Conservation (phyloP, 768 basidiomycete species). For the Boletus rubescentipes region DNA sequence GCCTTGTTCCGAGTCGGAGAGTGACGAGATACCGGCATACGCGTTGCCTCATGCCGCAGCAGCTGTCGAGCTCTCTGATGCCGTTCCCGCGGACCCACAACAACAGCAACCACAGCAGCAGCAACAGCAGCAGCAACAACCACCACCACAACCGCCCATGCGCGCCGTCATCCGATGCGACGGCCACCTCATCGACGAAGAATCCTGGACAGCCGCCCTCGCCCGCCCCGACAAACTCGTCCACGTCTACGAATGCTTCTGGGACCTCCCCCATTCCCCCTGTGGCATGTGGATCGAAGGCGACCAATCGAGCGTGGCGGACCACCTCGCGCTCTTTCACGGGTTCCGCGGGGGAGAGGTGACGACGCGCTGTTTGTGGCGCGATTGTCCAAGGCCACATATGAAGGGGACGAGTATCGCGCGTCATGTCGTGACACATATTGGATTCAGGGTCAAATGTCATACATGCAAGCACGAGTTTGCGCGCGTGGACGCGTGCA, state of each 20-base stretch:
- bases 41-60: conserved; percentile 20
- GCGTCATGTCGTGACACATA: conserved; percentile 33
- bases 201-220: conserved; percentile 25
- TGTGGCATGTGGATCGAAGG: conserved; percentile 37
- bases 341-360: conserved; percentile 32
- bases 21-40: conserved; percentile 16
- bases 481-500: conserved; percentile 34
- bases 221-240: conserved; percentile 22
- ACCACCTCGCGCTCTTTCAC: conserved; percentile 33
- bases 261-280: conserved; percentile 24
- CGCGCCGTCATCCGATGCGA: conserved; percentile 28
- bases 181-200: conserved; percentile 28
- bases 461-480: conserved; percentile 32
- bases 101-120: neutral
- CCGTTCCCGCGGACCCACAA: conserved; percentile 1
- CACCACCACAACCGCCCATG: conserved; percentile 1
- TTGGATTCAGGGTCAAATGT: conserved; percentile 32
- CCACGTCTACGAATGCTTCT: conserved; percentile 33
- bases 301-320: conserved; percentile 33
- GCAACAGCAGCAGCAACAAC: neutral
- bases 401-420: conserved; percentile 37
- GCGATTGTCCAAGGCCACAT: conserved; percentile 24
- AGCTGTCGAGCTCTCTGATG: conserved; percentile 19
- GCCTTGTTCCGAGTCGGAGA: conserved; percentile 25
- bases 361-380: conserved; percentile 32